Evolutionary conservation across 2,329 filamentous ascomycete species (phyloP), one percentile per base, ranked within the genome.

Genomic region (Aureobasidium sp.): DNA sequence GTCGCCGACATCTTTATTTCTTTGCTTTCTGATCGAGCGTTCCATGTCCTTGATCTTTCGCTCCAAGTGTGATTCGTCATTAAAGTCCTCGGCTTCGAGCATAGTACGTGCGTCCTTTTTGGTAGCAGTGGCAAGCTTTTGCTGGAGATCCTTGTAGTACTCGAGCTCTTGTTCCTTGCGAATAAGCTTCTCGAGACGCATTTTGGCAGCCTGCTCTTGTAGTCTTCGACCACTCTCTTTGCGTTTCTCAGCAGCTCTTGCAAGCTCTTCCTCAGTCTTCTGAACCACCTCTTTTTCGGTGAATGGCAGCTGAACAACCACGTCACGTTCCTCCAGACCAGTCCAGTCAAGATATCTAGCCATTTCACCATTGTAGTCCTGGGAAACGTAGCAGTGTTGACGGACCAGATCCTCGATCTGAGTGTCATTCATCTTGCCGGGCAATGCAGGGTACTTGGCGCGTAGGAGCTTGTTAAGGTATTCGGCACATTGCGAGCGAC

Each of bases 181-280:
- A 73, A 97, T 90, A 51, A 99, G 80, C 71, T 96, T 96, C 67
- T 99, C 94, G 0, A 99, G 79, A 8, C 94, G 87, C 91, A 97
- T 96, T 75, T 96, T 97, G 10, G 93, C 93, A 0, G 94, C 94
- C 75, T 99, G 94, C 70, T 97, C 92, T 74, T 99, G 94, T 29
- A 99, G 73, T 50, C 95, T 83, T 66, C 94, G 83, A 0, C 94
- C 94, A 68, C 91, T 94, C 75, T 99, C 94, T 73, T 95, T 96
- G 71, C 96, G 91, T 72, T 93, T 88, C 78, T 99, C 94, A 12
- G 93, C 92, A 66, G 95, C 90, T 44, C 86, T 83, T 2, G 90
- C 91, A 17, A 99, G 82, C 73, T 99, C 94, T 73, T 97, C 94
- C 71, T 96, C 90, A 1, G 88, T 94, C 78, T 99, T 99, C 72